A percentile compares a stretch with the other conserved stretches of the same genome.
phyloP scores from a whole-genome alignment of 106 monocot genomes.

The Narthecium ossifragum region DNA sequence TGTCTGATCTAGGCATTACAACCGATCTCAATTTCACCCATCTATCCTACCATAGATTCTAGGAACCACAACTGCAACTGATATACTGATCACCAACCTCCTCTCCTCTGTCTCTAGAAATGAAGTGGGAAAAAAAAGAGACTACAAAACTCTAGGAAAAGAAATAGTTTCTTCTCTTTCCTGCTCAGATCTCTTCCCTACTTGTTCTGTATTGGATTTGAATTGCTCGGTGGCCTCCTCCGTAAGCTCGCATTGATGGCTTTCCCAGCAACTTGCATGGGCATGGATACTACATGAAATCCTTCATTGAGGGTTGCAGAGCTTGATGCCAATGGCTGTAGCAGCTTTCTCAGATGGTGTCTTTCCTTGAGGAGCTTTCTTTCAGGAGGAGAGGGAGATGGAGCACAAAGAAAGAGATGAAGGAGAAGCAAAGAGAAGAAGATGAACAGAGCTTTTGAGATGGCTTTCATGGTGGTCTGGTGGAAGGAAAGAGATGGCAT shows the following conservation, averaged over 20 bases:
- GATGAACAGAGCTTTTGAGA: background rate
- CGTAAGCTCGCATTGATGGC: background rate
- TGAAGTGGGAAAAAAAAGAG: background rate
- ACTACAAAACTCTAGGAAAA: constrained; percentile 3
- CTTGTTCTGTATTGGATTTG: constrained; percentile 8
- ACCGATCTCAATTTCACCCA: too few relatives aligned
- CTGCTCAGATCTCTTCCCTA: background rate
- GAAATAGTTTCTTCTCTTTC: too few relatives aligned
- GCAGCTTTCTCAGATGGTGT: background rate
- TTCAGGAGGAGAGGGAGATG: background rate
- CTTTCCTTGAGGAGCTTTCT: too few relatives aligned
- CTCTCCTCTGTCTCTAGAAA: too few relatives aligned
- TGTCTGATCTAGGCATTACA: too few relatives aligned
- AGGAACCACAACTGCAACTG: too few relatives aligned
- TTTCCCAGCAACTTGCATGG: background rate
- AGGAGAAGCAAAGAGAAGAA: background rate
- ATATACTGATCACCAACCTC: too few relatives aligned
- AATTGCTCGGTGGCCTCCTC: background rate
- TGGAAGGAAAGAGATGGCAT: background rate
- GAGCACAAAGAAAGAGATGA: background rate
- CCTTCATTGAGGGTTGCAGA: background rate
- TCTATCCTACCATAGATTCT: too few relatives aligned
- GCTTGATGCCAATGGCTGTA: background rate
- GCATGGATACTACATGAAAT: background rate
- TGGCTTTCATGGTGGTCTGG: background rate